phyloP scores from a whole-genome alignment of 768 basidiomycete genomes.

The Tricholoma bakamatsutake region DNA sequence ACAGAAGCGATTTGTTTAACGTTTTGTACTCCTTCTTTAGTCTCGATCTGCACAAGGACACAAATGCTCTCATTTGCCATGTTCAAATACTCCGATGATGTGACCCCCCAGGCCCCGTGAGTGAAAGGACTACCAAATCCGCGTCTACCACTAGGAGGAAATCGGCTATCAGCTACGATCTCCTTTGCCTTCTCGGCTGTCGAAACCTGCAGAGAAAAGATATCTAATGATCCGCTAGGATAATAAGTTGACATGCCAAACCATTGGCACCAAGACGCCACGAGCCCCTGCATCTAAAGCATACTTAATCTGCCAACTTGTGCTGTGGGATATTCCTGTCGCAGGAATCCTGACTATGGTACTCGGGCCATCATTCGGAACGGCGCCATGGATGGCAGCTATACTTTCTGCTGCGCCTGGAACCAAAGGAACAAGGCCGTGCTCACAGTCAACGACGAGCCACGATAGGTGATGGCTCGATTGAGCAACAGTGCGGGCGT shows the following conservation, averaged over 20 bases:
- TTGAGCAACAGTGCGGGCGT: slow-evolving; percentile 53
- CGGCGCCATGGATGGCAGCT: slow-evolving; percentile 45
- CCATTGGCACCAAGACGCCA: slow-evolving; percentile 65
- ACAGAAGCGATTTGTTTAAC: slow-evolving; percentile 54
- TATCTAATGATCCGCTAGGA: background rate
- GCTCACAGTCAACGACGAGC: slow-evolving; percentile 66
- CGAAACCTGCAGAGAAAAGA: slow-evolving; percentile 36
- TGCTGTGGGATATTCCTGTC: slow-evolving; percentile 49
- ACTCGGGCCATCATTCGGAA: slow-evolving; percentile 40
- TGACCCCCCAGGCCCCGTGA: slow-evolving; percentile 51
- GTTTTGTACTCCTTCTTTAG: slow-evolving; percentile 50
- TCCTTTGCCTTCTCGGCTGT: slow-evolving; percentile 51
- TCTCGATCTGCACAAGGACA: slow-evolving; percentile 68
- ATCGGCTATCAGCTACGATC: slow-evolving; percentile 50
- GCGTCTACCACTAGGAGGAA: slow-evolving; percentile 56
- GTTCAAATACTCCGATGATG: slow-evolving; percentile 42
- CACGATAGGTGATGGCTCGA: slow-evolving; percentile 53
- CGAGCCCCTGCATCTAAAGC: slow-evolving; percentile 63
- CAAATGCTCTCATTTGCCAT: slow-evolving; percentile 50
- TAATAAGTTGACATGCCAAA: slow-evolving; percentile 16
- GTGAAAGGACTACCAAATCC: slow-evolving; percentile 66
- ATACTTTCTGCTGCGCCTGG: slow-evolving; percentile 53
- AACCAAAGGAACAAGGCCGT: slow-evolving; percentile 50
- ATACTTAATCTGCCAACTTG: slow-evolving; percentile 68
- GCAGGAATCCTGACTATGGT: slow-evolving; percentile 59